Base-by-base conservation (phyloP, 495 filamentous ascomycete species). In the Amorphotheca resinae region DNA sequence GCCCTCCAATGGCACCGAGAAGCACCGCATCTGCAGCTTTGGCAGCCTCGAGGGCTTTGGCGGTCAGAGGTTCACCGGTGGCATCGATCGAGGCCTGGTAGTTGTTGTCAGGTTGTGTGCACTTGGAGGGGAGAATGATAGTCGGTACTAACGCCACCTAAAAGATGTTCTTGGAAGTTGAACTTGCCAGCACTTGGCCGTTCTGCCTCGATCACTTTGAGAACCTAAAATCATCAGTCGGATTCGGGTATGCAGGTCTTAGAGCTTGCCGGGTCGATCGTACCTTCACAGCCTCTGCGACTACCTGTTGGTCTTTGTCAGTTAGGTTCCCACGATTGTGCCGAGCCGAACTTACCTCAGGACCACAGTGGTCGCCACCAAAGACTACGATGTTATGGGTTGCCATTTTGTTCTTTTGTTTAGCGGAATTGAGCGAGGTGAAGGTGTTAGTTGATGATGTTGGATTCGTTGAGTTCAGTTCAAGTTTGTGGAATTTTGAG, bases 1-100 rank as follows among this genome's bases (percentile, higher is more conserved):
- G 91, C 31, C 91, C 91, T 52, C 91, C 91, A 55, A 98, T 93
- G 46, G 91, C 91, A 42, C 91, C 91, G 23, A 98, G 76, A 43
- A 98, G 74, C 41, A 96, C 79, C 23, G 89, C 91, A 60, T 96
- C 87, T 40, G 93, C 88, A 33, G 73, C 66, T 67, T 93, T 93
- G 48, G 88, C 89, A 9, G 87, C 89, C 7, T 63, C 62, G 49
- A 98, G 80, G 48, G 91, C 87, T 50, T 80, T 75, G 46, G 88
- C 84, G 32, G 89, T 91, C 42, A 96, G 69, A 14, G 91, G 79
- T 6, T 66, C 68, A 42, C 80, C 80, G 51, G 77, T 79, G 7
- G 75, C 79, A 54, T 95, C 82, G 62, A 98, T 98, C 30, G 91
- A 95, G 58, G 79, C 78, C 83, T 89, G 49, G 9, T 33, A 33